Conservation (phyloP, 345 rosid species). For the Capsella bursapastoris region DNA sequence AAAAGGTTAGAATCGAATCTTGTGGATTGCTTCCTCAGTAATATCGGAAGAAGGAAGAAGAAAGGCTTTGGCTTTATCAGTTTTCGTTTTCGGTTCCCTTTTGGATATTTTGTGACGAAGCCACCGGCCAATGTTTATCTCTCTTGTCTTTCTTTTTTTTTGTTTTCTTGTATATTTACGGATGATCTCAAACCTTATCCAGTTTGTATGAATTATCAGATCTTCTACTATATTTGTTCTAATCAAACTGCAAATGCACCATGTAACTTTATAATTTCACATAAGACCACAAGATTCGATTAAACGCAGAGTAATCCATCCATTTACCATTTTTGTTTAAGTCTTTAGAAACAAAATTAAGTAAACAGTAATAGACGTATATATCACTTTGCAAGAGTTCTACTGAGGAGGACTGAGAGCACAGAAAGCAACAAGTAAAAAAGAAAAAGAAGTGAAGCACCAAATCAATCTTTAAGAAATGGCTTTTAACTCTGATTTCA, state of each 20-base stretch:
- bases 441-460: slow-evolving; percentile 1
- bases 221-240: background rate
- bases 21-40: slow-evolving; percentile 30
- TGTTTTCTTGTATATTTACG: background rate
- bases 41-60: background rate
- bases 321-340: too few relatives aligned
- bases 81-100: slow-evolving; percentile 3
- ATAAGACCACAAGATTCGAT: too few relatives aligned
- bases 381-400: slow-evolving; percentile 31
- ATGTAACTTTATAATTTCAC: too few relatives aligned
- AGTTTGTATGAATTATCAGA: background rate
- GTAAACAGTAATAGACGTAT: slow-evolving; percentile 4
- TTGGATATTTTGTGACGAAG: slow-evolving; percentile 42
- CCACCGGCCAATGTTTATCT: slow-evolving; percentile 48
- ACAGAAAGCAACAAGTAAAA: background rate
- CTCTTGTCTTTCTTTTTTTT: slow-evolving; percentile 12
- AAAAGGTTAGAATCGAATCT: slow-evolving; percentile 19
- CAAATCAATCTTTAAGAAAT: slow-evolving; percentile 6
- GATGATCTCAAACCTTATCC: slow-evolving; percentile 27
- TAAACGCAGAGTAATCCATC: too few relatives aligned
- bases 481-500: slow-evolving; percentile 9
- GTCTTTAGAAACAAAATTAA: too few relatives aligned
- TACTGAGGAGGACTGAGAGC: background rate
- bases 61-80: slow-evolving; percentile 35
- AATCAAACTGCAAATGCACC: background rate